A percentile compares a stretch with the other conserved stretches of the same genome.
Conservation (phyloP, 2,329 filamentous ascomycete species). For the Alternaria viburni region DNA sequence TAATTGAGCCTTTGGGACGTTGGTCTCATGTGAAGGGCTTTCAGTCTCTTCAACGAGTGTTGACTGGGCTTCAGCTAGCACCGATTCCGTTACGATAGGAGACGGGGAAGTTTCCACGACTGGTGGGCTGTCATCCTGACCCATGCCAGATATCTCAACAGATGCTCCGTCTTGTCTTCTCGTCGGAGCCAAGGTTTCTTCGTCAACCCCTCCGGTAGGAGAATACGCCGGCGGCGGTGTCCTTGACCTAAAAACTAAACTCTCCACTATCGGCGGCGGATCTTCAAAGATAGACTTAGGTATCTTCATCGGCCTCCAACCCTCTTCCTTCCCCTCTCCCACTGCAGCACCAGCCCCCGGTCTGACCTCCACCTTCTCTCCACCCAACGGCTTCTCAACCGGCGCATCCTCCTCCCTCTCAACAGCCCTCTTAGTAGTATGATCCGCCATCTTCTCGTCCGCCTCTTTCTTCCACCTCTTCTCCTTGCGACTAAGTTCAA, state of each 20-base stretch:
- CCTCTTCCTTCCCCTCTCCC: background rate
- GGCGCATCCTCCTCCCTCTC: conserved; percentile 33
- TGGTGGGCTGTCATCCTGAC: background rate
- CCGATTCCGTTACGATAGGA: background rate
- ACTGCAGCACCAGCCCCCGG: conserved; percentile 20
- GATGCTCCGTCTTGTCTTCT: background rate
- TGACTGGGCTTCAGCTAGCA: background rate
- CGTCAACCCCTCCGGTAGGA: background rate
- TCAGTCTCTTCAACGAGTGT: background rate
- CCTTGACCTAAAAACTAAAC: conserved; percentile 4
- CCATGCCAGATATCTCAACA: background rate
- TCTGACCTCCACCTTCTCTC: conserved; percentile 20
- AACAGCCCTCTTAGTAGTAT: conserved; percentile 39
- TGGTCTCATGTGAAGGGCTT: background rate
- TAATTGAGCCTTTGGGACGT: background rate
- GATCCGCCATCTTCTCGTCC: conserved; percentile 33
- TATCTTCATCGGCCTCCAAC: conserved; percentile 20
- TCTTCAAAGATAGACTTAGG: conserved; percentile 34
- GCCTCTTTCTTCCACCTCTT: conserved; percentile 49
- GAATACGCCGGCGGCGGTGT: conserved; percentile 36
- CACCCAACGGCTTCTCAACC: conserved; percentile 30
- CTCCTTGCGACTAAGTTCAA: conserved; percentile 62
- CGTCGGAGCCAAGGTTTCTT: fast-evolving
- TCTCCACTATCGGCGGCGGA: conserved; percentile 13
- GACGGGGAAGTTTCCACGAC: no score